Conservation (phyloP, 2,329 filamentous ascomycete species). For the Orbilia ellipsospora region DNA sequence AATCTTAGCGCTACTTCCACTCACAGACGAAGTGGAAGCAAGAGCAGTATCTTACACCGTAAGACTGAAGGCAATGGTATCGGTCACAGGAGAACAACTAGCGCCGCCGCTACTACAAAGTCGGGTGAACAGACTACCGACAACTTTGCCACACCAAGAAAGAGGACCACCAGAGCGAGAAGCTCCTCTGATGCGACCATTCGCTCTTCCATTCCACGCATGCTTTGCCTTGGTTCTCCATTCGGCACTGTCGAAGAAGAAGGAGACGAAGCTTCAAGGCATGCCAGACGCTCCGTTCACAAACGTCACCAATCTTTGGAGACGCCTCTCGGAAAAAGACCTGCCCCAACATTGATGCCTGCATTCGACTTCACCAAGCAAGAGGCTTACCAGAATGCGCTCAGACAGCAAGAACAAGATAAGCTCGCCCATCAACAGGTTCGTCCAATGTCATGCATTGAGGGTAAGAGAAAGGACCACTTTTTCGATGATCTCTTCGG, state of each 20-base stretch:
- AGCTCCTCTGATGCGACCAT: constrained; percentile 53
- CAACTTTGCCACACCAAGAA: constrained; percentile 45
- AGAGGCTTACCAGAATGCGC: constrained; percentile 49
- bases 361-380: constrained; percentile 53
- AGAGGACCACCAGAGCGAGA: constrained; percentile 36
- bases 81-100: constrained; percentile 49
- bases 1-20: constrained; percentile 38
- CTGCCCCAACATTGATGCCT: constrained; percentile 42
- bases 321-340: constrained; percentile 27
- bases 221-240: constrained; percentile 52
- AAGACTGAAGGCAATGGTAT: constrained; percentile 51
- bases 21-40: constrained; percentile 51
- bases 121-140: constrained; percentile 34
- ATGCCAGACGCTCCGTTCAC: constrained; percentile 37
- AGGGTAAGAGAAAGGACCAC: constrained; percentile 49
- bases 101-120: constrained; percentile 32
- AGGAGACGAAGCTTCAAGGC: constrained; percentile 42
- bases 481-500: constrained; percentile 54
- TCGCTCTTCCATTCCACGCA: constrained; percentile 51
- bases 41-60: constrained; percentile 47
- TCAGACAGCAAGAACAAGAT: constrained; percentile 49
- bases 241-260: constrained; percentile 52
- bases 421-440: constrained; percentile 24
- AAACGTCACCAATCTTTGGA: constrained; percentile 54
- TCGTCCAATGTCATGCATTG: constrained; percentile 29